phyloP scores from a whole-genome alignment of 768 basidiomycete genomes.

The Hypsizygus marmoreus region DNA sequence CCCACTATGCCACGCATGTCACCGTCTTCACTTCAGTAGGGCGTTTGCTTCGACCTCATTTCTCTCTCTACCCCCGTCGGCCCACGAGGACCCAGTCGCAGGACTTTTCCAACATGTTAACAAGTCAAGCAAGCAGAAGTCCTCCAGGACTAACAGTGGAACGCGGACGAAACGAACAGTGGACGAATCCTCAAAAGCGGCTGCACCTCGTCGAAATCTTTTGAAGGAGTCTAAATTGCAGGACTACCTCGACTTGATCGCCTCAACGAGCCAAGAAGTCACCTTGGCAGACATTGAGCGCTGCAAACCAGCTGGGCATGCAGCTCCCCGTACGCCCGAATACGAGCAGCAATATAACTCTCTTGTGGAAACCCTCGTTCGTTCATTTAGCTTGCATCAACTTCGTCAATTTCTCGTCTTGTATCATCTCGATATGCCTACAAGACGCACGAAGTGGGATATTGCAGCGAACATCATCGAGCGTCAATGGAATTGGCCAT shows the following conservation, averaged over 20 bases:
- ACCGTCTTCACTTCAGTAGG: neutral
- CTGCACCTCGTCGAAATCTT: constrained; percentile 22
- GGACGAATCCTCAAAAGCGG: neutral
- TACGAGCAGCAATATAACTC: constrained; percentile 57
- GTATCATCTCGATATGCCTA: constrained; percentile 42
- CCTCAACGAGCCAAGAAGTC: constrained; percentile 44
- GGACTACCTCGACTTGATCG: constrained; percentile 56
- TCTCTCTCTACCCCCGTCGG: neutral
- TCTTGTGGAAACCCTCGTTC: constrained; percentile 54
- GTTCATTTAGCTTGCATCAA: constrained; percentile 66
- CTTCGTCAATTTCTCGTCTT: constrained; percentile 53
- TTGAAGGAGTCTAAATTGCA: constrained; percentile 51
- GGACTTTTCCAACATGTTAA: too few species aligned
- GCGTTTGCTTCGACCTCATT: neutral
- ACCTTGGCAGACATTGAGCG: constrained; percentile 65
- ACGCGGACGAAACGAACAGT: constrained; percentile 1
- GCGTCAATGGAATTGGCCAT: constrained; percentile 69
- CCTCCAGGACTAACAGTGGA: neutral
- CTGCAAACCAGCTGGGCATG: constrained; percentile 44
- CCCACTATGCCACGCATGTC: constrained; percentile 7
- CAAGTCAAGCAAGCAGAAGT: too few species aligned
- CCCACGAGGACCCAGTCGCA: neutral
- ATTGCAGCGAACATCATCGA: constrained; percentile 59
- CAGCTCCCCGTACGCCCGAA: constrained; percentile 38
- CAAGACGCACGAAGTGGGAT: constrained; percentile 37